Percentiles rank a stretch among this genome's conserved stretches.
Conservation (phyloP, 176 grass and related monocot genomes). For the Oryza meyeriana region DNA sequence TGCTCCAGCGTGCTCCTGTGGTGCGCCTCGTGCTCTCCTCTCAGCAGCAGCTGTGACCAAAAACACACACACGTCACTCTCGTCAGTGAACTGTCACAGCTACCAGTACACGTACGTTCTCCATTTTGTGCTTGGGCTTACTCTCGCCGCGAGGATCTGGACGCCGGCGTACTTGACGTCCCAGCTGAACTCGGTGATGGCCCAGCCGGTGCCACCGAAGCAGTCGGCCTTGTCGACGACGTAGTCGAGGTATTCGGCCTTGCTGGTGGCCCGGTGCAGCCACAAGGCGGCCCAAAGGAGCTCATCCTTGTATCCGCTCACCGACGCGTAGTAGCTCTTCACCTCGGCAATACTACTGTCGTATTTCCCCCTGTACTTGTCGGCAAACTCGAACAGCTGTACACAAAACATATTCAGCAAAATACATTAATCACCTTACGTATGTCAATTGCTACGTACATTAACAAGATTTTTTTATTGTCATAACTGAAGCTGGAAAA, state of each 20-base stretch:
- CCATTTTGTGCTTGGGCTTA: slow-evolving; percentile 1
- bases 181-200: slow-evolving; percentile 91
- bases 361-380: slow-evolving; percentile 69
- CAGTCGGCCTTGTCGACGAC: slow-evolving; percentile 55
- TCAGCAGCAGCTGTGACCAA: slow-evolving; percentile 41
- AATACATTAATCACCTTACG: neutral
- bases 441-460: neutral
- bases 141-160: slow-evolving; percentile 69
- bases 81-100: neutral
- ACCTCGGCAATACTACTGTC: slow-evolving; percentile 77
- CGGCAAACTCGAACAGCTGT: slow-evolving; percentile 78
- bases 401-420: neutral
- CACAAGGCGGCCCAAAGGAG: slow-evolving; percentile 81
- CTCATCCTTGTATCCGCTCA: slow-evolving; percentile 87
- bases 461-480: neutral
- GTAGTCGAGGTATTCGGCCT: slow-evolving; percentile 58
- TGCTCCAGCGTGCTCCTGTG: slow-evolving; percentile 56
- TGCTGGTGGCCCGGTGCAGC: slow-evolving; percentile 72
- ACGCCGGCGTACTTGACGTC: slow-evolving; percentile 91
- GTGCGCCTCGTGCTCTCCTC: slow-evolving; percentile 33
- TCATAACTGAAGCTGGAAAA: slow-evolving; percentile 17
- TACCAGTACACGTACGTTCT: neutral
- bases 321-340: slow-evolving; percentile 86
- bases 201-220: slow-evolving; percentile 77
- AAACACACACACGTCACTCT: neutral